Base-by-base conservation (phyloP, 257 asterid genomes). In the Linaria vulgaris region DNA sequence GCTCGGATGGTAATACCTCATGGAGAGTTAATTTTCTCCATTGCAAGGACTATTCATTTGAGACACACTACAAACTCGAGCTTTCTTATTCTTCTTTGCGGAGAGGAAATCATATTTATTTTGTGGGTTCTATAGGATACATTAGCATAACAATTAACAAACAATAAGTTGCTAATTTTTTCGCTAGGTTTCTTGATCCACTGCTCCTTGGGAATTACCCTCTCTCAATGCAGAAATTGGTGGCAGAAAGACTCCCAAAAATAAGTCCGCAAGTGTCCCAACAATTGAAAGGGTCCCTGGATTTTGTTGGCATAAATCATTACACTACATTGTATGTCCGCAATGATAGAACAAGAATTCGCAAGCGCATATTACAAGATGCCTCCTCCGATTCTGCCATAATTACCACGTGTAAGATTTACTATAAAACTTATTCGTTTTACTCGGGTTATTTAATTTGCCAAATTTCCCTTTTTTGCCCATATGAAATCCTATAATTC, bases 151-250 rank as follows among this genome's bases (percentile, higher is more conserved):
- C 37, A 30, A 30, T n/a, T n/a, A n/a, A 59, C 72, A 21, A 30
- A 56, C 37, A 19, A 21, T 55, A 24, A 73, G 72, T 45, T 69
- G 21, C n/a, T 24, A 63, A 68, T 64, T 2, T 2, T 13, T 72
- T 66, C 70, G 71, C 69, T 89, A 84, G 95, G 97, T 88, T 88
- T 74, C 91, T 91, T 72, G 97, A 91, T 85, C 96, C 97, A 65
- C 90, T 91, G 69, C 87, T 86, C 59, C 85, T 85, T 38, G 97
- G 96, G 78, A 52, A 78, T 39, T 91, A 91, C 69, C 97, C 95
- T 82, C 72, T 82, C 66, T 84, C 96, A 59, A 91, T 91, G 98
- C 94, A 83, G 81, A 84, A 76, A 77, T 45, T 78, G 69, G 96
- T 90, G 46, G 86, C 60, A 1, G 75, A 84, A 19, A 76, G 95